Conservation (phyloP, 176 grass and related monocot species). For the Musa troglodytarum region DNA sequence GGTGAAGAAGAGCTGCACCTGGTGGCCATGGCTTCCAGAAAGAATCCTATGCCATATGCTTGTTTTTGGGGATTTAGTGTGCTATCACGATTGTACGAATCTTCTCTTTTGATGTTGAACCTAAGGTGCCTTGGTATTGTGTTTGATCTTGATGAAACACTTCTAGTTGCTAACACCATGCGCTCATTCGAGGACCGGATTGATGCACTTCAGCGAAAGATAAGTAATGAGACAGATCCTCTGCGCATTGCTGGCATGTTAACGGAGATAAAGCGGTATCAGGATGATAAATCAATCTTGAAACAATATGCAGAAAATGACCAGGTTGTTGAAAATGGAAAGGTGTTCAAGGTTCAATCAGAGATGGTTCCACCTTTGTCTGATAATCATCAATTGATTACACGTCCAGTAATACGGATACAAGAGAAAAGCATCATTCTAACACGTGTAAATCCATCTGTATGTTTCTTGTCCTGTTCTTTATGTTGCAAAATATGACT, state of each 20-base stretch:
- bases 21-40: conserved; percentile 79
- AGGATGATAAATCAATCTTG: conserved; percentile 82
- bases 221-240: conserved; percentile 77
- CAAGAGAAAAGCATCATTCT: conserved; percentile 85
- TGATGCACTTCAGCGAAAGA: conserved; percentile 81
- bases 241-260: conserved; percentile 72
- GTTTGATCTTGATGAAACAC: conserved; percentile 97
- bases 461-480: conserved; percentile 29
- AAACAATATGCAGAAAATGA: conserved; percentile 94
- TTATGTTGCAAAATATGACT: background rate
- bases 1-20: conserved; percentile 91
- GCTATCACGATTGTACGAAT: conserved; percentile 59
- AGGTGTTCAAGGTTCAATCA: conserved; percentile 83
- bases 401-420: conserved; percentile 90
- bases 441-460: conserved; percentile 86
- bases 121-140: conserved; percentile 83
- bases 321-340: conserved; percentile 78
- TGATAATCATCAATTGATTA: conserved; percentile 76
- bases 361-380: conserved; percentile 77
- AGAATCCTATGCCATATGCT: conserved; percentile 42
- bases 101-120: conserved; percentile 88
- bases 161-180: conserved; percentile 81
- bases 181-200: conserved; percentile 92
- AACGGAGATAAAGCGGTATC: conserved; percentile 90
- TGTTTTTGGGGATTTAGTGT: conserved; percentile 96